Base-by-base conservation (phyloP, 1,139 yeast genomes). In the Taphrina wiesneri region DNA sequence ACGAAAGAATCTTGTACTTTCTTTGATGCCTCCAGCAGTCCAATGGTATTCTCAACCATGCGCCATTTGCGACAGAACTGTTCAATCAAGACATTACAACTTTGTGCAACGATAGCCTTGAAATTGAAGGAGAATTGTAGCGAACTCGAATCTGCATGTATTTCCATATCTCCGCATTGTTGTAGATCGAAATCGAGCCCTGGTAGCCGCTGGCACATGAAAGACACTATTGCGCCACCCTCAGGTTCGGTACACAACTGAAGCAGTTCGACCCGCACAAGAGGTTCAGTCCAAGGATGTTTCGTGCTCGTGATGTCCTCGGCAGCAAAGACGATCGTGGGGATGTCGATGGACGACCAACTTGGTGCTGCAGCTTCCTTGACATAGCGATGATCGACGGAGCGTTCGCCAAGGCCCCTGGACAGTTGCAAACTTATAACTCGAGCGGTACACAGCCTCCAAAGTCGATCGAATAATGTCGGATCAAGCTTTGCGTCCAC, bases 401-500 rank as follows among this genome's bases (percentile, higher is more conserved):
- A 41, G 54, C 67, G 53, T 7, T 47, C 64, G n/a, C 26, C 56
- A 51, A 65, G 51, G 21, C 54, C 65, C 25, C 67, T 52, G 17
- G 67, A 65, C 13, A 65, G 25, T 41, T 59, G 67, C 21, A 65
- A 60, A 23, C 54, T 39, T 19, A 62, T 47, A 41, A 65, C 49
- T 26, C 67, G 23, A n/a, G 64, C 64, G 21, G 64, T 59, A 23
- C 53, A 36, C 30, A 60, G 46, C 30, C 64, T 49, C 54, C 60
- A 59, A 13, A 65, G 57, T 21, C 60, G 28, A 25, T 65, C 61
- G 45, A 62, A 54, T 19, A 49, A 51, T 26, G 36, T 26, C 9
- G 34, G 51, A n/a, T 30, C 47, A 21, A 49, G 32, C 7, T 21
- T 19, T 13, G 26, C 41, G 15, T 60, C 52, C 26, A 26, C 21